These are phyloP conservation scores for Phytophthora europaea DNA, from an alignment of 352 stramenopile species.

Conservation along the genomic window DNA sequence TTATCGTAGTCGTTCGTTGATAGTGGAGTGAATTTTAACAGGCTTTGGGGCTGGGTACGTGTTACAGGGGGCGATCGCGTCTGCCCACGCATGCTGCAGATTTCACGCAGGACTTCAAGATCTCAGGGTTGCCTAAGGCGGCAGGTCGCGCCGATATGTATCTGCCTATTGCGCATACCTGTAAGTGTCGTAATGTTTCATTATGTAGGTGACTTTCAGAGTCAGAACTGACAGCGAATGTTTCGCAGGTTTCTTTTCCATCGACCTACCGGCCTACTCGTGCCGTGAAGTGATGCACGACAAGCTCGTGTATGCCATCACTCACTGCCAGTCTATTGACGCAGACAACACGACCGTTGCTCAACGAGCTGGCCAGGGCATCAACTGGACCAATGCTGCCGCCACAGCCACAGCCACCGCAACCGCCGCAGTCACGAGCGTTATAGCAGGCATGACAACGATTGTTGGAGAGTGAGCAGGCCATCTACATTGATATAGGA, in stretches of 20 bases:
- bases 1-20: neutral
- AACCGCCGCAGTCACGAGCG: slow-evolving; percentile 67
- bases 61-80: slow-evolving; percentile 77
- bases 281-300: slow-evolving; percentile 82
- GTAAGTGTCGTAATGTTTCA: slow-evolving; percentile 40
- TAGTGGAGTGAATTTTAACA: slow-evolving; percentile 7
- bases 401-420: slow-evolving; percentile 49
- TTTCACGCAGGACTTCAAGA: slow-evolving; percentile 93
- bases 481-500: neutral
- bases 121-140: slow-evolving; percentile 86
- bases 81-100: slow-evolving; percentile 91
- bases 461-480: slow-evolving; percentile 31
- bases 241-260: slow-evolving; percentile 85
- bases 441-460: slow-evolving; percentile 61
- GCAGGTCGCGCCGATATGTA: slow-evolving; percentile 82
- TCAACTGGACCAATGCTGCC: slow-evolving; percentile 82
- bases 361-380: slow-evolving; percentile 84
- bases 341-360: slow-evolving; percentile 92
- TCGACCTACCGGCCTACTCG: slow-evolving; percentile 85
- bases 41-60: slow-evolving; percentile 2
- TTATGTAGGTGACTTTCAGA: neutral
- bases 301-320: slow-evolving; percentile 91
- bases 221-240: slow-evolving; percentile 11
- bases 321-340: slow-evolving; percentile 89
- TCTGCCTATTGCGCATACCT: slow-evolving; percentile 89